Percentiles rank a stretch among this genome's conserved stretches.
phyloP scores from a whole-genome alignment of 768 basidiomycete genomes.

The Trametes cingulata region DNA sequence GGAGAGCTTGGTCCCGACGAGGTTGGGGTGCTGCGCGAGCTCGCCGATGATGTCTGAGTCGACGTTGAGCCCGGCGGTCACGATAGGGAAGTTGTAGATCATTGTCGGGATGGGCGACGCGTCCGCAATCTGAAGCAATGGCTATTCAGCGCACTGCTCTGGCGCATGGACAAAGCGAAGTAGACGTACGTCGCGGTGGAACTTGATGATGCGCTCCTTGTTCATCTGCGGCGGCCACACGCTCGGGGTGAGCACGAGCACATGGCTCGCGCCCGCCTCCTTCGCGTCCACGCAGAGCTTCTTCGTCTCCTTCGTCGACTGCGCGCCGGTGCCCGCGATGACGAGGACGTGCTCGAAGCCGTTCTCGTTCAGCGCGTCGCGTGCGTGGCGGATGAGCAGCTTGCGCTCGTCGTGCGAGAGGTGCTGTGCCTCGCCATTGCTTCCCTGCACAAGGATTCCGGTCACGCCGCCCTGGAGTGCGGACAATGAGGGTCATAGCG shows the following conservation, averaged over 20 bases:
- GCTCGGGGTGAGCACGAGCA: constrained; percentile 73
- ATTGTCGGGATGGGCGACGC: constrained; percentile 68
- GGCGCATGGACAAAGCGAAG: not conserved
- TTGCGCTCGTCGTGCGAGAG: constrained; percentile 73
- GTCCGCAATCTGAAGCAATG: constrained; percentile 58
- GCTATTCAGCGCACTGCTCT: not conserved
- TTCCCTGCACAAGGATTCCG: constrained; percentile 72
- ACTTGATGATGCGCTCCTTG: constrained; percentile 59
- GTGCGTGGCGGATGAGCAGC: constrained; percentile 59
- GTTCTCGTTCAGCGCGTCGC: constrained; percentile 70
- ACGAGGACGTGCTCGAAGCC: constrained; percentile 68
- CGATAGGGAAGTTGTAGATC: constrained; percentile 86
- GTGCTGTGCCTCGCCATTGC: constrained; percentile 77
- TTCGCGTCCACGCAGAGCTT: constrained; percentile 70
- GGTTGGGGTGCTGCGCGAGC: constrained; percentile 78
- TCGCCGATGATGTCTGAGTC: constrained; percentile 74
- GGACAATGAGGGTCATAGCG: too few species aligned
- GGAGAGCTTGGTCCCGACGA: constrained; percentile 83
- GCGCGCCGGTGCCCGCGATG: constrained; percentile 84
- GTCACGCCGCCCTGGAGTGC: constrained; percentile 68
- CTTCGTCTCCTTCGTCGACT: constrained; percentile 75
- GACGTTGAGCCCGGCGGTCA: constrained; percentile 81
- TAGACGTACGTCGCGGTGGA: constrained; percentile 58
- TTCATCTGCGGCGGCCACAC: constrained; percentile 71
- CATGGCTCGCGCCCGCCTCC: constrained; percentile 81